phyloP scores from a whole-genome alignment of 1,284 basidiomycete species.

The Irpex rosettiformis region DNA sequence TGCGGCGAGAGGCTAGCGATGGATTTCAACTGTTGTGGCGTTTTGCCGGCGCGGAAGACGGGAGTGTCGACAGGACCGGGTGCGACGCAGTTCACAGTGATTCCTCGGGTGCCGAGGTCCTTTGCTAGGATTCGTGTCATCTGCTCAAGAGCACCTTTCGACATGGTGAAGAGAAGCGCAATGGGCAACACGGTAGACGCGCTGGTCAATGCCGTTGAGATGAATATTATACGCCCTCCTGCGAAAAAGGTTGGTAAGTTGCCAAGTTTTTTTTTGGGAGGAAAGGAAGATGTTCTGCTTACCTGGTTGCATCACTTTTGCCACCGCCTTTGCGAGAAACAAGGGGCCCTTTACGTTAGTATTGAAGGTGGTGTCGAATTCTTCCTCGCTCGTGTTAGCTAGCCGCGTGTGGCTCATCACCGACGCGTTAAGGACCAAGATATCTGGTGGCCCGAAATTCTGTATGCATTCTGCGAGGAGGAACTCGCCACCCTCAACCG shows the following conservation, averaged over 20 bases:
- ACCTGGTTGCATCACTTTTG: slow-evolving; percentile 41
- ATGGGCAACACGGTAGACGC: slow-evolving; percentile 43
- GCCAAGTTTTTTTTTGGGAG: neutral
- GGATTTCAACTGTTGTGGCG: slow-evolving; percentile 41
- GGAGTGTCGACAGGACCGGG: slow-evolving; percentile 54
- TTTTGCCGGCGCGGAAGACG: slow-evolving; percentile 50
- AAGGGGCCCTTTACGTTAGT: slow-evolving; percentile 57
- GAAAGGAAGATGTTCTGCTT: slow-evolving; percentile 15
- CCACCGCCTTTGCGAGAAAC: slow-evolving; percentile 49
- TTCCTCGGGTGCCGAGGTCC: slow-evolving; percentile 46
- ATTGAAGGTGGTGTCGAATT: slow-evolving; percentile 46
- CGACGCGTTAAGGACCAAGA: slow-evolving; percentile 53
- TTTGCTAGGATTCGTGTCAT: slow-evolving; percentile 56
- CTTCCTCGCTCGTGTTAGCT: slow-evolving; percentile 44
- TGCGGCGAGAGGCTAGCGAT: slow-evolving; percentile 44
- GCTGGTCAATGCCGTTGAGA: slow-evolving; percentile 47
- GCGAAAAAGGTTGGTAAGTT: slow-evolving; percentile 8
- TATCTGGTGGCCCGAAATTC: slow-evolving; percentile 49
- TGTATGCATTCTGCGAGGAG: slow-evolving; percentile 45
- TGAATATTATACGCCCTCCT: slow-evolving; percentile 53
- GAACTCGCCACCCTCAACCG: slow-evolving; percentile 37
- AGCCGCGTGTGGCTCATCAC: slow-evolving; percentile 46
- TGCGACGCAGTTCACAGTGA: slow-evolving; percentile 57
- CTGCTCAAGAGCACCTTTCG: slow-evolving; percentile 59
- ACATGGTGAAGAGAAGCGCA: slow-evolving; percentile 47